phyloP scores from a whole-genome alignment of 176 grass and related monocot genomes.

The Carex parvula region DNA sequence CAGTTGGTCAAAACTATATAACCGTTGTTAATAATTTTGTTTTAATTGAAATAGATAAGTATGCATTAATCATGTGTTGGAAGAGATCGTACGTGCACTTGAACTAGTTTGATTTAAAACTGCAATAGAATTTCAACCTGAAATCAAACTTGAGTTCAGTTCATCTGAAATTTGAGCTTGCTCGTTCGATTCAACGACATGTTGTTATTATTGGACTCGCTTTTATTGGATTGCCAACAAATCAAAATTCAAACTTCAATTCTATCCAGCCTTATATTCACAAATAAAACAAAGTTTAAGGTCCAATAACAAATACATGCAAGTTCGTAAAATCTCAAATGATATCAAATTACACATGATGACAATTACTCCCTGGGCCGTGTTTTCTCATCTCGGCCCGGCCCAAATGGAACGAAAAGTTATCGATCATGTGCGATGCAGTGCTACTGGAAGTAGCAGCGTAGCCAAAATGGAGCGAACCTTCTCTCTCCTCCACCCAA shows the following conservation, averaged over 20 bases:
- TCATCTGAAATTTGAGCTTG: not conserved
- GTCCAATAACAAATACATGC: not conserved
- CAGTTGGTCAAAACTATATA: no score
- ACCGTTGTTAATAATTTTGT: no score
- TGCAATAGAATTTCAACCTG: not conserved
- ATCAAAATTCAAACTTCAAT: not conserved
- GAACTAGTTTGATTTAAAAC: not conserved
- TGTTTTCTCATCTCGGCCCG: not conserved
- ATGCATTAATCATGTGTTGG: no score
- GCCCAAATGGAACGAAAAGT: not conserved
- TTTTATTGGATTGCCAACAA: no score
- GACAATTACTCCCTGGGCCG: not conserved
- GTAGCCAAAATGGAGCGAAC: constrained; percentile 41
- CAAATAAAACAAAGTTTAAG: not conserved
- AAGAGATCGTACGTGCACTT: no score
- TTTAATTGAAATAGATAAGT: no score
- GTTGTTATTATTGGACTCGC: not conserved
- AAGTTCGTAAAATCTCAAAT: not conserved
- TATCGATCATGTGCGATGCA: not conserved
- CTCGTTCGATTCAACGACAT: not conserved
- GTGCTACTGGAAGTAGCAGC: not conserved
- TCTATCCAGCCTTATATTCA: not conserved
- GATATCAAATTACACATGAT: not conserved
- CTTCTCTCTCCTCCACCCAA: constrained; percentile 9
- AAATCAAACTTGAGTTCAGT: not conserved